These are phyloP conservation scores for Climacium dendroides DNA, from an alignment of 225 moss, liverwort and hornwort genomes.

Conservation along the genomic window DNA sequence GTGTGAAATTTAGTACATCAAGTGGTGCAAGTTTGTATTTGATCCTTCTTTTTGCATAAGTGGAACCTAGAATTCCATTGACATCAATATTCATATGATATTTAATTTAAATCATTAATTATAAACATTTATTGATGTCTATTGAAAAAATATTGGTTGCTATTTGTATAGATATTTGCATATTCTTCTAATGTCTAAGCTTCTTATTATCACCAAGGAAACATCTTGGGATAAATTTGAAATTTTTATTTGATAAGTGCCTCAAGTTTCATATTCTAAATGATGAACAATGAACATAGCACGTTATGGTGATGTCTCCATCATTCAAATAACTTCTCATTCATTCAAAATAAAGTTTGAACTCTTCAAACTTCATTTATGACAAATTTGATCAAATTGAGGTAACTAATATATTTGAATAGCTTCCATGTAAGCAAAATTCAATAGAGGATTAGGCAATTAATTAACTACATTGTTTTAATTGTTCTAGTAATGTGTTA, in stretches of 20 bases:
- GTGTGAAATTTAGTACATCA: background rate
- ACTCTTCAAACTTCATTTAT: background rate
- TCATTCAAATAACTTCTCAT: background rate
- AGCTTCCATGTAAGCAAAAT: background rate
- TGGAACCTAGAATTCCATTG: background rate
- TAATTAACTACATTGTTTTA: background rate
- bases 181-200: fast-evolving
- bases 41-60: background rate
- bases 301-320: background rate
- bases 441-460: background rate
- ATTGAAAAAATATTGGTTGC: background rate
- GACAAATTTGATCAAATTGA: background rate
- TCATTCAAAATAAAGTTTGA: background rate
- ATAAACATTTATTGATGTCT: background rate
- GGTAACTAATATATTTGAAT: background rate
- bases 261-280: background rate
- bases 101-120: background rate
- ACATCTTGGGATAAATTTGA: background rate
- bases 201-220: background rate
- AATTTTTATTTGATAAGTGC: background rate
- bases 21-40: background rate
- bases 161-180: background rate
- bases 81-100: background rate
- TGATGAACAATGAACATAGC: too few relatives aligned
- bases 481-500: background rate